A percentile compares a stretch with the other conserved stretches of the same genome.
phyloP scores from a whole-genome alignment of 352 stramenopile genomes.

The Globisporangium canariense region DNA sequence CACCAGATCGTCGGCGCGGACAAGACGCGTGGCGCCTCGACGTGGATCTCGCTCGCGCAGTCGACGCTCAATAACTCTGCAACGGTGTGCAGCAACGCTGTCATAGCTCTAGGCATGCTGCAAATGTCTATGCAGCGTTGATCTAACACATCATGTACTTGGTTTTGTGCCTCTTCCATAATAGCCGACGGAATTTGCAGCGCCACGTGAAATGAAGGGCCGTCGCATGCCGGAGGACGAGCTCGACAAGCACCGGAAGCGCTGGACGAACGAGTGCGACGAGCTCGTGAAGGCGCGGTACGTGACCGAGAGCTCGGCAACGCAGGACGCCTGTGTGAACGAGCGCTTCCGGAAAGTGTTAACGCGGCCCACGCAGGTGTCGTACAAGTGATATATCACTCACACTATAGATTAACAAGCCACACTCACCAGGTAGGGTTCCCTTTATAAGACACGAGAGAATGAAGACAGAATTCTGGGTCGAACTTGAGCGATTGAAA shows the following conservation, averaged over 20 bases:
- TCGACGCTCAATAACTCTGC: constrained; percentile 52
- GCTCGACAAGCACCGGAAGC: constrained; percentile 49
- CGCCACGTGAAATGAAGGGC: constrained; percentile 56
- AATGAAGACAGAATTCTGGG: background rate
- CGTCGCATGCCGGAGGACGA: constrained; percentile 39
- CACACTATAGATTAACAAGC: background rate
- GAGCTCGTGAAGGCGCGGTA: constrained; percentile 50
- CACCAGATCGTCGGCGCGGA: constrained; percentile 60
- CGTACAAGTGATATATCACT: constrained; percentile 40
- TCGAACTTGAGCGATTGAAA: background rate
- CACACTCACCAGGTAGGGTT: background rate
- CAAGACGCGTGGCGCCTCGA: constrained; percentile 40
- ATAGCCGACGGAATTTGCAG: constrained; percentile 59
- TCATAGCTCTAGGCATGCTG: background rate
- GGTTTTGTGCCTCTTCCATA: background rate
- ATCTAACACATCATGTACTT: background rate
- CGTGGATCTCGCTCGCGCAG: constrained; percentile 59
- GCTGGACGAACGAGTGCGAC: constrained; percentile 64
- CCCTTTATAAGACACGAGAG: constrained; percentile 4
- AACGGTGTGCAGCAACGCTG: constrained; percentile 20
- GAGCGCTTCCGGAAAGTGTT: constrained; percentile 61
- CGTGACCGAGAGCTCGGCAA: constrained; percentile 49
- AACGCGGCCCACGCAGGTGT: constrained; percentile 40
- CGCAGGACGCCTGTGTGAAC: constrained; percentile 42
- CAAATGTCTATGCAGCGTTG: background rate